Base-by-base conservation (phyloP, 2,329 filamentous ascomycete genomes). In the Cladophialophora bantiana region DNA sequence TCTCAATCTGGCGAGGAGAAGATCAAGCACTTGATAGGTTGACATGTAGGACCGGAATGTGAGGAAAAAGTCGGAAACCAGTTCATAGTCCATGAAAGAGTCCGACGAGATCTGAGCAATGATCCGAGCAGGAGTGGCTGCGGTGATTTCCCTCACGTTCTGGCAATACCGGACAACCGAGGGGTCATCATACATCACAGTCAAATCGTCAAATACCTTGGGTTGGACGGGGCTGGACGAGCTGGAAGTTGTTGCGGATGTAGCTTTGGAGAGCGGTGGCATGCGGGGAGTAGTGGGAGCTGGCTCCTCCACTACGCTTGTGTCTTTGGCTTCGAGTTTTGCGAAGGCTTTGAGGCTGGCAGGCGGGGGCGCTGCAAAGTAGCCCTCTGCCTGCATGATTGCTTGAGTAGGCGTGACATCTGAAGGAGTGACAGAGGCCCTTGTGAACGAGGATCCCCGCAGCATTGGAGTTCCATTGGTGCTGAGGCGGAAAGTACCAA, bases 31-130 rank as follows among this genome's bases (percentile, higher is more conserved):
- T 73, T 94, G 90, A 20, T 84, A 83, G 0, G 91, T 84, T 12
- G 92, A 89, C 66, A 99, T 83, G 75, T 97, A 99, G 2, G 91
- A 87, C 57, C 95, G 91, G 75, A 93, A 99, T 0, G 95, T 98
- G 26, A 99, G 86, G 75, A 99, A 99, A 79, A 99, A 99, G 78
- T 99, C 95, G 0, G 95, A 98, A 4, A 99, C 87, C 4, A 99
- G 85, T 74, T 98, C 94, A 77, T 99, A 99, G 77, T 99, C 94
- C 75, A 99, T 88, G 76, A 98, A 97, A 58, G 89, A 93, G 15
- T 95, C 93, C 0, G 95, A 98, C 0, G 95, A 98, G 70, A 99
- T 97, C 79, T 99, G 94, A 12, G 94, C 94, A 58, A 99, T 92
- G 42, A 99, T 88, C 12, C 95, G 90, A 2, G 94, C 89, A 1